Percentiles rank a stretch among this genome's conserved stretches.
Evolutionary conservation across 345 rosid genomes (phyloP).

Genomic region (Geranium rotundifolium): DNA sequence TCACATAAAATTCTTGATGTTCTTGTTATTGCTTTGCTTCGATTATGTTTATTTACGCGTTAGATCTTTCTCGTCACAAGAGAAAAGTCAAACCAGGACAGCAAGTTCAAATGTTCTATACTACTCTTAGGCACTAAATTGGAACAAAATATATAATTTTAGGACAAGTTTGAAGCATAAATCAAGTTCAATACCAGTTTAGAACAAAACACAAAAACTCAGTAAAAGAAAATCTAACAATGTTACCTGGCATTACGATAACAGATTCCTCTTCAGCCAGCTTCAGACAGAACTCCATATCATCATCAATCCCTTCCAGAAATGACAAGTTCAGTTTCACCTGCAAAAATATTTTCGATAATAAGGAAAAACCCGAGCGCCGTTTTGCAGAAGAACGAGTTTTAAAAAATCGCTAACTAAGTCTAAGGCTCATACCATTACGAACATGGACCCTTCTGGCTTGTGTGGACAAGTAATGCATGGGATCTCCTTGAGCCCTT

Average conservation of each 20-base stretch:
- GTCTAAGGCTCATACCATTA: conserved; percentile 22
- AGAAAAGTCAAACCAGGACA: too few relatives aligned
- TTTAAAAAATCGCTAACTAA: not conserved
- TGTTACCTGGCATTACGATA: conserved; percentile 36
- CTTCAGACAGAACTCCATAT: conserved; percentile 54
- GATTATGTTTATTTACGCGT: too few relatives aligned
- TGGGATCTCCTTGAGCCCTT: conserved; percentile 33
- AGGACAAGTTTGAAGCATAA: too few relatives aligned
- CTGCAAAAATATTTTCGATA: conserved; percentile 14
- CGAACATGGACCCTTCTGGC: conserved; percentile 41
- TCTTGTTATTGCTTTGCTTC: too few relatives aligned
- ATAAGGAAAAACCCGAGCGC: not conserved
- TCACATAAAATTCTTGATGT: too few relatives aligned
- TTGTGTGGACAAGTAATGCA: conserved; percentile 32
- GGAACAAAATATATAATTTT: too few relatives aligned
- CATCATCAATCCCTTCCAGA: conserved; percentile 40
- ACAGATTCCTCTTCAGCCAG: conserved; percentile 52
- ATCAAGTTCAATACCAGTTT: too few relatives aligned
- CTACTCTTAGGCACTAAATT: too few relatives aligned
- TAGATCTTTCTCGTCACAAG: too few relatives aligned
- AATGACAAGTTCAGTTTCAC: conserved; percentile 24
- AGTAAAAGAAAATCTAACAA: too few relatives aligned
- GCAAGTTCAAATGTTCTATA: too few relatives aligned
- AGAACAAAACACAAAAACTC: too few relatives aligned
- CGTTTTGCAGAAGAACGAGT: conserved; percentile 2